Conservation (phyloP, 208 protist genomes). For the Crithidia fasciculata region DNA sequence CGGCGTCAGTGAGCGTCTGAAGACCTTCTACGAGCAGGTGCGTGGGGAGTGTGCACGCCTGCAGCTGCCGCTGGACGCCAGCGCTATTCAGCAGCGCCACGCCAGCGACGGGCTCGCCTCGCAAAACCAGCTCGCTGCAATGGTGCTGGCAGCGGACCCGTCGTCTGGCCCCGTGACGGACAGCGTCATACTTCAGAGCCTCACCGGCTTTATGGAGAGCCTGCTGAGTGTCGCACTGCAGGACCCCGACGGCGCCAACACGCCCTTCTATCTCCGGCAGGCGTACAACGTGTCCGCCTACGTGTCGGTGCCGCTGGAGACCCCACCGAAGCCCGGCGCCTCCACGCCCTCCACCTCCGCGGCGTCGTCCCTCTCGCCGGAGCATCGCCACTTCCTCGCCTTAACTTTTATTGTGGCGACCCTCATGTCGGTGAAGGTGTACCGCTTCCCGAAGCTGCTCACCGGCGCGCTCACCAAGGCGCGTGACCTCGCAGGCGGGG, state of each 20-base stretch:
- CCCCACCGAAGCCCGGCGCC: constrained; percentile 14
- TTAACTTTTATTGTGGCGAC: constrained; percentile 64
- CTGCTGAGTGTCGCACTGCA: constrained; percentile 73
- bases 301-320: constrained; percentile 68
- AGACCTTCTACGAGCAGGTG: constrained; percentile 74
- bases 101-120: constrained; percentile 82
- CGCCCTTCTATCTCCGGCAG: constrained; percentile 84
- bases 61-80: constrained; percentile 75
- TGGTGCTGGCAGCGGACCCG: constrained; percentile 69
- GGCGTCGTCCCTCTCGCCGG: constrained; percentile 24
- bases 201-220: constrained; percentile 80
- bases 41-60: constrained; percentile 58
- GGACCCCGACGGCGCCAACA: constrained; percentile 76
- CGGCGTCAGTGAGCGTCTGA: constrained; percentile 62
- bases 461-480: constrained; percentile 75
- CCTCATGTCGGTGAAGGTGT: constrained; percentile 89
- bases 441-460: constrained; percentile 81
- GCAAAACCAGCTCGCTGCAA: constrained; percentile 85
- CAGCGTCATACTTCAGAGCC: constrained; percentile 64
- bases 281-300: constrained; percentile 77
- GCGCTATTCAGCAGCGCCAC: constrained; percentile 81
- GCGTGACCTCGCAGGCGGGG: constrained; percentile 54
- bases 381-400: constrained; percentile 76
- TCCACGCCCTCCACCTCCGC: constrained; percentile 8
- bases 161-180: constrained; percentile 53